Evolutionary conservation across 83 land plant species (phyloP), one percentile per base, ranked within the genome.

Genomic region (Diphasiastrum complanatum): DNA sequence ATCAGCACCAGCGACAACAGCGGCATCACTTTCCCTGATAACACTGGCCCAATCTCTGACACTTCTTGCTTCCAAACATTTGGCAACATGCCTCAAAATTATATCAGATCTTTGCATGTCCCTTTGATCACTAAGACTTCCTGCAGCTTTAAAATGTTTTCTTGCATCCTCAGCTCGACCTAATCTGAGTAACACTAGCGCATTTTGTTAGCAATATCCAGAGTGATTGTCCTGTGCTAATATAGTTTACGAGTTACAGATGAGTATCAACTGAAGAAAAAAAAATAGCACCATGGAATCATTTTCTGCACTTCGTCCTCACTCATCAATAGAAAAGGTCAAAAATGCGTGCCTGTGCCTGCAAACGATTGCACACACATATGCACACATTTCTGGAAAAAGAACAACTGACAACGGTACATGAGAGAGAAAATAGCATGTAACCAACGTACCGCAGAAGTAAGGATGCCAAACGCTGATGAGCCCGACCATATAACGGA

Each of bases 1-100:
- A 73, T 95, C 97, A 5, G 97, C 99, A 14, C 99, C 96, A 31
- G 79, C 64, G 4, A 80, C 67, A n/a, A 83, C 64, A 16, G 84
- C 93, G 33, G 46, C 66, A 30, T 56, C 61, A 31, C 83, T 66
- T 45, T 84, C 93, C 47, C 72, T 84, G 25, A 89, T 59, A 56
- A 95, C 62, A 24, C 69, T 64, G 16, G 41, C 64, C 93, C 93
- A 95, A 46, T 86, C 83, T 20, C 60, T 45, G 1, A 50, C 32
- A 51, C 59, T 82, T 45, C 79, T 71, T 5, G 83, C 85, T 23
- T 84, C 83, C 18, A 5, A 76, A 70, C 83, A 95, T 45, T 64
- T 80, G 34, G 31, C 22, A 2, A 95, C 54, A 29, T 65, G 78
- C 23, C 45, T 51, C 52, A 75, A 65, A 18, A 95, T 58, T 31